Conservation (phyloP, 2,329 filamentous ascomycete species). For the Anthostomella pinea region DNA sequence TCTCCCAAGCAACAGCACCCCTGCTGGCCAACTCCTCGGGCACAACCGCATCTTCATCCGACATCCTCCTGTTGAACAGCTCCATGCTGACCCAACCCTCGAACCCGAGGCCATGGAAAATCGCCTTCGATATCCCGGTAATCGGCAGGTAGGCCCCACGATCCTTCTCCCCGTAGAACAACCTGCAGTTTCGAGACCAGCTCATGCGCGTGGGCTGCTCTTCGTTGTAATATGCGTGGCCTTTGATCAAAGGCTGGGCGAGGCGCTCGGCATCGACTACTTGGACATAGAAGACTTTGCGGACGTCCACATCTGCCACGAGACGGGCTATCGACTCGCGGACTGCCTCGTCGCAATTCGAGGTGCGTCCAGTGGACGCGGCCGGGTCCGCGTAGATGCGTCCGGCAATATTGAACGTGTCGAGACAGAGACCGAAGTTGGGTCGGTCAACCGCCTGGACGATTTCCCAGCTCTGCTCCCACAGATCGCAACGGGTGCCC, state of each 20-base stretch:
- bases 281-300: constrained; percentile 73
- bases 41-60: constrained; percentile 47
- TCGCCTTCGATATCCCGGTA: constrained; percentile 55
- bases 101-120: constrained; percentile 63
- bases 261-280: constrained; percentile 71
- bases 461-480: constrained; percentile 70
- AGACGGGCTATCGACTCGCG: constrained; percentile 53
- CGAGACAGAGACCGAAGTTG: constrained; percentile 75
- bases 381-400: constrained; percentile 69
- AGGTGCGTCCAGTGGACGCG: constrained; percentile 46
- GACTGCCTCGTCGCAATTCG: constrained; percentile 54
- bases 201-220: constrained; percentile 66
- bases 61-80: constrained; percentile 62
- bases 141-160: constrained; percentile 67
- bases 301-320: constrained; percentile 52
- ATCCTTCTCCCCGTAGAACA: constrained; percentile 66
- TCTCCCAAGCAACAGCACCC: constrained; percentile 29
- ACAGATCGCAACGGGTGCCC: constrained; percentile 67
- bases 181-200: constrained; percentile 72
- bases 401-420: constrained; percentile 76
- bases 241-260: constrained; percentile 50
- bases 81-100: constrained; percentile 71
- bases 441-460: constrained; percentile 61
- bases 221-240: constrained; percentile 56
- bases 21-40: constrained; percentile 44